Conservation (phyloP, 345 rosid species). For the Mercurialis annua region DNA sequence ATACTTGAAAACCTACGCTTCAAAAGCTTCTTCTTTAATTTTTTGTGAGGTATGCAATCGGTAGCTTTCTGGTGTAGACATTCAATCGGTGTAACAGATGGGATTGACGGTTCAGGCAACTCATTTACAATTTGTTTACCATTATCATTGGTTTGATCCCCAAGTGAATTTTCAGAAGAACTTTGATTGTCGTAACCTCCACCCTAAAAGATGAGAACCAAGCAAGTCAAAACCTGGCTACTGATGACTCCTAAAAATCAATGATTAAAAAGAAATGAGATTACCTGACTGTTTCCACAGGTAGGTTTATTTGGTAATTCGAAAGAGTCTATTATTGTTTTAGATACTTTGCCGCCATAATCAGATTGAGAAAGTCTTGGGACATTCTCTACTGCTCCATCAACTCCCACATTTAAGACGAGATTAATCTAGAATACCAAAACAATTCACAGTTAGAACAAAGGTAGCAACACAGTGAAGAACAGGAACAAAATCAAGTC, state of each 20-base stretch:
- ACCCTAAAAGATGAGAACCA: slow-evolving; percentile 32
- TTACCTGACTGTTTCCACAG: slow-evolving; percentile 29
- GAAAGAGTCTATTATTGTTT: slow-evolving; percentile 7
- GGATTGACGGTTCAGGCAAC: slow-evolving; percentile 12
- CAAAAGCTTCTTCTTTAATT: slow-evolving; percentile 40
- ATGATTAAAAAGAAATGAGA: neutral
- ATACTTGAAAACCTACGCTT: slow-evolving; percentile 32
- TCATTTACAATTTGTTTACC: slow-evolving; percentile 23
- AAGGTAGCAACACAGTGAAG: neutral
- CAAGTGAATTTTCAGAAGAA: slow-evolving; percentile 15
- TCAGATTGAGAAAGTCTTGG: neutral
- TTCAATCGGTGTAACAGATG: slow-evolving; percentile 18
- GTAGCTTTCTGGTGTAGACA: slow-evolving; percentile 22
- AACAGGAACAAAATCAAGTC: neutral
- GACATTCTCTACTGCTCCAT: neutral
- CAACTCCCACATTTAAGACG: slow-evolving; percentile 16
- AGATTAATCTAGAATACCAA: slow-evolving; percentile 32
- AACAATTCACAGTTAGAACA: slow-evolving; percentile 21
- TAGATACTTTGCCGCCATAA: slow-evolving; percentile 6
- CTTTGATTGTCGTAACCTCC: slow-evolving; percentile 13
- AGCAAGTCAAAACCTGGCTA: slow-evolving; percentile 25
- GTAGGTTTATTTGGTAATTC: slow-evolving; percentile 21
- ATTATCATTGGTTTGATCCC: slow-evolving; percentile 27
- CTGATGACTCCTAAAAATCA: neutral
- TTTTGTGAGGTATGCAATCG: slow-evolving; percentile 24